Conservation (phyloP, 306 rosid species). For the Psophocarpus tetragonolobus region DNA sequence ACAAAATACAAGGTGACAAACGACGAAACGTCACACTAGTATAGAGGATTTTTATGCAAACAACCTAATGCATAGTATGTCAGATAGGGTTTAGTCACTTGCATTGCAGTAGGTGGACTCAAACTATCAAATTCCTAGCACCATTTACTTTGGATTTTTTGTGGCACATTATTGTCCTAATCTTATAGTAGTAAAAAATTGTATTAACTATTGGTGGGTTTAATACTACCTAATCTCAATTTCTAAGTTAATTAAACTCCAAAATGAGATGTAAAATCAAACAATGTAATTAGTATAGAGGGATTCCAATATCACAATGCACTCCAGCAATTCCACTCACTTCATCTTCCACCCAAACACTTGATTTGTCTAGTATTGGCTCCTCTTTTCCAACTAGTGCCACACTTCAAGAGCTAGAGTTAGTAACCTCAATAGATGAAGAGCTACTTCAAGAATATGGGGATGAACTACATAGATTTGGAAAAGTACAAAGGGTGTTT, state of each 20-base stretch:
- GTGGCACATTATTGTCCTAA: neutral
- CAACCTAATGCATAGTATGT: neutral
- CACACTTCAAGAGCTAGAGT: slow-evolving; percentile 64
- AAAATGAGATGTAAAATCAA: neutral
- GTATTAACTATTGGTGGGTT: neutral
- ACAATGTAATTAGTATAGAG: neutral
- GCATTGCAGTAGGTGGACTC: slow-evolving; percentile 29
- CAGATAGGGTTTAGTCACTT: slow-evolving; percentile 19
- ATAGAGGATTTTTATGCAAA: neutral
- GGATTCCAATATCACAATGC: slow-evolving; percentile 51
- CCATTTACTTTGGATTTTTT: neutral
- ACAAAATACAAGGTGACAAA: neutral
- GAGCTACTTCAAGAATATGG: slow-evolving; percentile 41
- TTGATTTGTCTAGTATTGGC: slow-evolving; percentile 57
- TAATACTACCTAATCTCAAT: neutral
- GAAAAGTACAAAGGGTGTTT: slow-evolving; percentile 68
- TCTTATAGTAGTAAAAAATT: neutral
- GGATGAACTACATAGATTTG: slow-evolving; percentile 34
- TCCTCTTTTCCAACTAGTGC: slow-evolving; percentile 58
- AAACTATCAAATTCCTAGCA: neutral
- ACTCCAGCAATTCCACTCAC: no score
- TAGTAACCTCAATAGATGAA: slow-evolving; percentile 55
- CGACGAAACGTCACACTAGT: neutral
- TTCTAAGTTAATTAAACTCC: neutral
- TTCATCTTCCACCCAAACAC: no score